Percentiles rank a stretch among this genome's conserved stretches.
Conservation (phyloP, 1,284 basidiomycete species). For the Gomphus bonarii region DNA sequence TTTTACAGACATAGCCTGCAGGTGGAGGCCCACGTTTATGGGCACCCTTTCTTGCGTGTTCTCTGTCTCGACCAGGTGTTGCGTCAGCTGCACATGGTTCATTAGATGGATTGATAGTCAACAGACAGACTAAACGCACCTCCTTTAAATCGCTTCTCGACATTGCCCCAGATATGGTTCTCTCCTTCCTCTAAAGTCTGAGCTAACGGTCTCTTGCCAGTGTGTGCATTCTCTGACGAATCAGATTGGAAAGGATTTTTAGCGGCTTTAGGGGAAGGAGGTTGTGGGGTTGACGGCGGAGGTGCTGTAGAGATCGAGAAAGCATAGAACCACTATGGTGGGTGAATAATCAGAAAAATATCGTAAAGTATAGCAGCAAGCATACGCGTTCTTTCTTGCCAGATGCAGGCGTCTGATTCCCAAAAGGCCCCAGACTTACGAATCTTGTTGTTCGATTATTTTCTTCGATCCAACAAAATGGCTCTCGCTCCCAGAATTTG, state of each 20-base stretch:
- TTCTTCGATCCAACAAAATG: conserved; percentile 74
- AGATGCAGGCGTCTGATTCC: conserved; percentile 29
- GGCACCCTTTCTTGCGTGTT: not conserved
- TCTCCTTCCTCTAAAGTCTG: conserved; percentile 31
- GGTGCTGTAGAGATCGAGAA: conserved; percentile 48
- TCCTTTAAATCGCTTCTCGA: conserved; percentile 11
- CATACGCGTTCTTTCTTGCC: conserved; percentile 80
- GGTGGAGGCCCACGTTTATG: conserved; percentile 34
- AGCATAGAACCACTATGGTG: conserved; percentile 64
- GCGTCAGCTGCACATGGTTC: not conserved
- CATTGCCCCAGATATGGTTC: conserved; percentile 59
- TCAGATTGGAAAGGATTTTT: conserved; percentile 56
- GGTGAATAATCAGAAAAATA: not conserved
- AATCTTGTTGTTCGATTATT: conserved; percentile 63
- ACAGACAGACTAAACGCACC: not conserved
- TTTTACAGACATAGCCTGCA: conserved; percentile 77
- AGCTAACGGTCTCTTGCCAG: conserved; percentile 45
- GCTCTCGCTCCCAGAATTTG: conserved; percentile 88
- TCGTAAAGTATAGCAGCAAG: not conserved
- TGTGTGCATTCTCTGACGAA: conserved; percentile 20
- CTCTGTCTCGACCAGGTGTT: not conserved
- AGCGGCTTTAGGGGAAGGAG: conserved; percentile 57
- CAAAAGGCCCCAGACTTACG: conserved; percentile 79
- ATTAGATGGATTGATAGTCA: not conserved
- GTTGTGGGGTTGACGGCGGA: conserved; percentile 20